Conservation (phyloP, 345 rosid genomes). For the Eucalyptus tenuipes region DNA sequence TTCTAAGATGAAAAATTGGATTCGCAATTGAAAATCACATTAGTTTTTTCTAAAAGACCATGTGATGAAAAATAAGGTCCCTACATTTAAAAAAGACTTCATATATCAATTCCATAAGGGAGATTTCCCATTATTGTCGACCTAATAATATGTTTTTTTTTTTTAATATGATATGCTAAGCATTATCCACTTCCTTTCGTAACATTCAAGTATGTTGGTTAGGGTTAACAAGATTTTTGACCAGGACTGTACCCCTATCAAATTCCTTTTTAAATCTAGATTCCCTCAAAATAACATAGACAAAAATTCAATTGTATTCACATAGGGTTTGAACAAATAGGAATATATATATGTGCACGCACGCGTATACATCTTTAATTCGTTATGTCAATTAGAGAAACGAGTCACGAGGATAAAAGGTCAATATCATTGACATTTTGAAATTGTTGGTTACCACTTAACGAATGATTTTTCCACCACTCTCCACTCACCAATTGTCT, state of each 20-base stretch:
- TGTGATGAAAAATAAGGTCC: not conserved
- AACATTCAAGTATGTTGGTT: not conserved
- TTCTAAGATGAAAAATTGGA: not conserved
- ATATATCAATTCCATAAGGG: not conserved
- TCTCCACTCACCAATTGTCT: not conserved
- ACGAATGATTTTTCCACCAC: not conserved
- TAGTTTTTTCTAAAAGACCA: not conserved
- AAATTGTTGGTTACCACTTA: not conserved
- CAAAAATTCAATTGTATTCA: too few species aligned
- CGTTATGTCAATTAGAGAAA: not conserved
- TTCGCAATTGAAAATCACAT: not conserved
- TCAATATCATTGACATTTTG: not conserved
- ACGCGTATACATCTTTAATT: not conserved
- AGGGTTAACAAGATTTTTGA: not conserved
- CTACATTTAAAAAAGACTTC: not conserved
- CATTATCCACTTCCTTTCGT: not conserved
- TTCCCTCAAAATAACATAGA: too few species aligned
- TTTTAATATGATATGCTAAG: not conserved
- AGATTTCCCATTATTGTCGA: not conserved
- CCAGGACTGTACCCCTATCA: not conserved
- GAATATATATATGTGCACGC: fast-evolving
- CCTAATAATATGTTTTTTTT: not conserved
- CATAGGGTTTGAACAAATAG: too few species aligned
- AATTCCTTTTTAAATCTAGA: too few species aligned
- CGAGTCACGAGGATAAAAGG: not conserved